Evolutionary conservation across 2,329 filamentous ascomycete species (phyloP).

Genomic region (Nemania sp.): DNA sequence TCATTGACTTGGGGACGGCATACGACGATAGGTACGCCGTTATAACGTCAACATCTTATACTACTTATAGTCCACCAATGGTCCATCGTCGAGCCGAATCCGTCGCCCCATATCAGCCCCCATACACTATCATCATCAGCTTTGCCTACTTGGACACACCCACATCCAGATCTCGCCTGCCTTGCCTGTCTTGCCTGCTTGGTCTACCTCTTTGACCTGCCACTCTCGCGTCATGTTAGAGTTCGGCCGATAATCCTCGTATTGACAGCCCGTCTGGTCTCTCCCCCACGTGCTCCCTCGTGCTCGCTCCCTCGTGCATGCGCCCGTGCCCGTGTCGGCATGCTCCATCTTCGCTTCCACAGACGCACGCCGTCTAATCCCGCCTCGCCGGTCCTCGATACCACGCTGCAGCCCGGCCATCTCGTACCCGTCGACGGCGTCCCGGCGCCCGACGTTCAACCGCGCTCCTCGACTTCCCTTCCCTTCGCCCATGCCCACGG

Average conservation of each 20-base stretch:
- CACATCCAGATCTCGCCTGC: too few relatives aligned
- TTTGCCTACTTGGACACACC: neutral
- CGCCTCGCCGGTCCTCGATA: conserved; percentile 56
- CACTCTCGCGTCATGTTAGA: conserved; percentile 33
- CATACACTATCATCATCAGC: neutral
- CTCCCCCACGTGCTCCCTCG: conserved; percentile 12
- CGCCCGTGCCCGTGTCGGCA: conserved; percentile 34
- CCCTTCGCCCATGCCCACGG: conserved; percentile 39
- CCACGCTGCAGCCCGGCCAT: conserved; percentile 48
- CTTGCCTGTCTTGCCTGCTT: neutral
- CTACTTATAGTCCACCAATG: too few relatives aligned
- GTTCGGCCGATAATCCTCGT: conserved; percentile 21
- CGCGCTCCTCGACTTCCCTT: conserved; percentile 35
- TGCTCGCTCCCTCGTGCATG: neutral
- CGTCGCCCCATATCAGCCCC: neutral
- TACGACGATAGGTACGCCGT: too few relatives aligned
- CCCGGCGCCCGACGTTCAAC: conserved; percentile 52
- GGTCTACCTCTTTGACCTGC: neutral
- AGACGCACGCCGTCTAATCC: conserved; percentile 61
- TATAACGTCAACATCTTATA: too few relatives aligned
- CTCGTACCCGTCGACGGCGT: conserved; percentile 49
- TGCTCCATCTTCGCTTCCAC: conserved; percentile 63
- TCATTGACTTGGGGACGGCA: too few relatives aligned
- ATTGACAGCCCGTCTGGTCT: neutral
- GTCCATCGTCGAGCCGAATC: neutral